Conservation (phyloP, 805 yeast genomes). For the Spathaspora arborariae region DNA sequence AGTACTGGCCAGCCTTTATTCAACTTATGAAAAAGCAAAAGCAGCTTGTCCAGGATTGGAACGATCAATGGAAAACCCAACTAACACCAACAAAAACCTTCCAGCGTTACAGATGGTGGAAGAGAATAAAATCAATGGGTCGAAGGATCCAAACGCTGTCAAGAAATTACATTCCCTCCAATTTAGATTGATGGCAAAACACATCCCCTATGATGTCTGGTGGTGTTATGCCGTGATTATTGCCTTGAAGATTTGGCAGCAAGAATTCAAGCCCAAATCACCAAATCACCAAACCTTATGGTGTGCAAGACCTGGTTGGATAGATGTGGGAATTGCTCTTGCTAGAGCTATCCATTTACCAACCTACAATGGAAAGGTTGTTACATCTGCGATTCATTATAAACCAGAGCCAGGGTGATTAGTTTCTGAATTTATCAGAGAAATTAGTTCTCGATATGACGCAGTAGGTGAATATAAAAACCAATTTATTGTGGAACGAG, state of each 20-base stretch:
- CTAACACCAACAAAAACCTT: too few relatives aligned
- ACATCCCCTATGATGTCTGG: background rate
- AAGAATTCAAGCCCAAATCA: background rate
- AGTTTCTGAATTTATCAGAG: background rate
- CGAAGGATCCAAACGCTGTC: background rate
- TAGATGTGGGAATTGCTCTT: background rate
- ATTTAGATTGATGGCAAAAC: background rate
- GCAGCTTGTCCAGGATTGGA: too few relatives aligned
- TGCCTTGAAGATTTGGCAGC: background rate
- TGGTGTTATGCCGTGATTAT: background rate
- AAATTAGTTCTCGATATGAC: background rate
- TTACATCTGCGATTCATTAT: background rate
- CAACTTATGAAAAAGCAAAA: too few relatives aligned
- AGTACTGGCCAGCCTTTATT: too few relatives aligned
- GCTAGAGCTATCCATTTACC: background rate
- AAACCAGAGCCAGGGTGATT: background rate
- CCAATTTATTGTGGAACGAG: background rate
- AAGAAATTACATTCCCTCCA: background rate
- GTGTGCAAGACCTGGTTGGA: background rate
- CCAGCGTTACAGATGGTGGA: too few relatives aligned
- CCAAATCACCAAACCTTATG: too few relatives aligned
- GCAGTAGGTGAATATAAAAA: background rate
- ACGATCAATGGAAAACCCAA: too few relatives aligned
- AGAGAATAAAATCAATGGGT: too few relatives aligned
- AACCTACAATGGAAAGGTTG: background rate